These are phyloP conservation scores for Starmerella powellii DNA, from an alignment of 805 yeast species.

Conservation along the genomic window DNA sequence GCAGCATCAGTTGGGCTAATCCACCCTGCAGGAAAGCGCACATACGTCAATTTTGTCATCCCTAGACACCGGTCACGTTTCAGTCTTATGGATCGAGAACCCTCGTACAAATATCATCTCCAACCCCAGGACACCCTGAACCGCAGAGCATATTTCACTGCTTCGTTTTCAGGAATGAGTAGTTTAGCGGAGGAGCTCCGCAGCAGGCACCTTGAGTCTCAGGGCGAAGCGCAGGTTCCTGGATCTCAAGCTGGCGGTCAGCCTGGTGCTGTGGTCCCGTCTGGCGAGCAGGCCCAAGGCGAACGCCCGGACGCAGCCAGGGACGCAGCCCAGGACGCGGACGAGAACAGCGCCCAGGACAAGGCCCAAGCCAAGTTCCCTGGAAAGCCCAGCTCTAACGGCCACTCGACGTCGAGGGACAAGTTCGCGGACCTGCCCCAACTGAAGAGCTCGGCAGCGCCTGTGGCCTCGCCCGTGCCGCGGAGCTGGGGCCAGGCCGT, in stretches of 20 bases:
- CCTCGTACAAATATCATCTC: not conserved
- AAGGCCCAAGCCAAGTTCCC: too few species aligned
- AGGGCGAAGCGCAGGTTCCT: not conserved
- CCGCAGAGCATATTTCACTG: too few species aligned
- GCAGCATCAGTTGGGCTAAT: too few species aligned
- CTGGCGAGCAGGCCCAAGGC: too few species aligned
- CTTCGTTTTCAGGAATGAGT: not conserved
- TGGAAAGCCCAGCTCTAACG: too few species aligned
- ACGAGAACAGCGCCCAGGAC: too few species aligned
- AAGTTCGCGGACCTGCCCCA: constrained; percentile 9
- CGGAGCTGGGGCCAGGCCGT: too few species aligned
- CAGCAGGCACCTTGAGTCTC: constrained; percentile 8
- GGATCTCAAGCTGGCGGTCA: too few species aligned
- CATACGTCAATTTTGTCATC: not conserved
- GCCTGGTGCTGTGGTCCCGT: too few species aligned
- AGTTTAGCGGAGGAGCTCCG: constrained; percentile 15
- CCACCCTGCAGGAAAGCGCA: not conserved
- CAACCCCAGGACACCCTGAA: not conserved
- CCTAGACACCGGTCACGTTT: constrained; percentile 1
- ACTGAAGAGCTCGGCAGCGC: constrained; percentile 2
- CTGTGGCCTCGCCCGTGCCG: not conserved
- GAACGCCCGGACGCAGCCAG: too few species aligned
- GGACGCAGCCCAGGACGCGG: too few species aligned
- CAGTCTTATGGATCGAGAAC: not conserved
- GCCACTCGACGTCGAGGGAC: too few species aligned